Evolutionary conservation across 1,284 basidiomycete species (phyloP), one percentile per base, ranked within the genome.

Genomic region (Ustilago curta): DNA sequence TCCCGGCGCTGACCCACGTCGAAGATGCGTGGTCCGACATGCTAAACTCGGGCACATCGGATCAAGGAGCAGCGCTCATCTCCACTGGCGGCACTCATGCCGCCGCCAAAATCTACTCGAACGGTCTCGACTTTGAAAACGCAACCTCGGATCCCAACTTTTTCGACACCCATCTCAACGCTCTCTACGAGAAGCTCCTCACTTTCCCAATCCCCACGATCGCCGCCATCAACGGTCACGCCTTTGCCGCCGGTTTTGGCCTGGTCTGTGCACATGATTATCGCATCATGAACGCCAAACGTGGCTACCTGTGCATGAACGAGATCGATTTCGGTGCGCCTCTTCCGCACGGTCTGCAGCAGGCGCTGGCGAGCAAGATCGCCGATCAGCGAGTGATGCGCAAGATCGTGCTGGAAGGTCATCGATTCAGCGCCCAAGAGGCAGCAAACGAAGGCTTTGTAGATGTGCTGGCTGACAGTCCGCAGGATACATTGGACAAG

Each of bases 271-370:
- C 88, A 4, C 96, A 94, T 84, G 95, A 97, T 85, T 96, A 93
- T 86, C 90, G 95, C 35, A 88, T 97, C 61, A 95, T 96, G 91
- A 91, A 89, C 23, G 91, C 93, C 72, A 91, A 90, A 50, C 89
- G 90, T 71, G 91, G 92, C 11, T 95, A 93, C 90, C 86, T 94
- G 64, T 93, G 90, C 84, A 96, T 97, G 94, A 97, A 97, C 83
- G 95, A 97, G 49, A 83, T 83, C 68, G 74, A 79, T 44, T 83
- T 84, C 50, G 78, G 78, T 35, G 81, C 73, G 14, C 79, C 67
- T 4, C 54, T 79, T 37, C 81, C 77, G 19, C 75, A 73, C 53
- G 77, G 83, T 1, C 61, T 84, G 78, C 88, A 90, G 5, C 87
- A 89, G 5, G 85, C 95, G 42, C 85, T 94, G 23, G 87, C 88